Base-by-base conservation (phyloP, 1,284 basidiomycete genomes). In the Ceratobasidium sp. region DNA sequence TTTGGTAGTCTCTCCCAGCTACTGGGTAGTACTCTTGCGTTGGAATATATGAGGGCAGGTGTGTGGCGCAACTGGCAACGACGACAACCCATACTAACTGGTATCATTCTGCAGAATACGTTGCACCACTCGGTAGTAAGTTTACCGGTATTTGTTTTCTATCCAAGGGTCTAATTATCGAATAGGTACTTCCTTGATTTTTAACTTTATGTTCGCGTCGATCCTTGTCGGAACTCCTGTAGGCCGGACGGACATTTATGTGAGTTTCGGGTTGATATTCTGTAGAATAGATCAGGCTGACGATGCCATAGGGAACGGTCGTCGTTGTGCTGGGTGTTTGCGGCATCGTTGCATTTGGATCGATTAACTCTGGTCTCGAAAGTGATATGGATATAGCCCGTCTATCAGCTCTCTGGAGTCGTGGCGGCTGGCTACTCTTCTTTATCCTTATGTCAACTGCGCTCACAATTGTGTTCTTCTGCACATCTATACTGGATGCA, bases 31-130 rank as follows among this genome's bases (percentile, higher is more conserved):
- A 94, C 92, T 0, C 82, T 94, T 21, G 91, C 91, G 0, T 81
- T 94, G 27, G 87, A 90, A 76, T 94, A 92, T 75, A 89, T 94
- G 84, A 86, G 91, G 72, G 91, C 90, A 72, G 90, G 90, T 85
- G 71, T 36, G 76, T 64, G 19, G n/a, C 49, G 42, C 42, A 21
- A 49, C 36, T 56, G 39, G 49, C 42, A 39, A 33, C 41, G 16
- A 25, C 68, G 46, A 11, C 13, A 36, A 36, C 57, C 25, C 21
- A 30, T 33, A 69, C 56, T 39, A 46, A 23, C 73, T 44, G 13
- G 27, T 50, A 19, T 30, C 46, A 53, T n/a, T 68, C 7, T n/a
- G n/a, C 49, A 89, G 89, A 92, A 85, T 91, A 91, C 74, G 90
- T 92, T 56, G 90, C 90, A 1, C 90, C 91, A 8, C 81, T 93